Evolutionary conservation across 306 rosid genomes (phyloP).

Genomic region (Boehmeria nivea): DNA sequence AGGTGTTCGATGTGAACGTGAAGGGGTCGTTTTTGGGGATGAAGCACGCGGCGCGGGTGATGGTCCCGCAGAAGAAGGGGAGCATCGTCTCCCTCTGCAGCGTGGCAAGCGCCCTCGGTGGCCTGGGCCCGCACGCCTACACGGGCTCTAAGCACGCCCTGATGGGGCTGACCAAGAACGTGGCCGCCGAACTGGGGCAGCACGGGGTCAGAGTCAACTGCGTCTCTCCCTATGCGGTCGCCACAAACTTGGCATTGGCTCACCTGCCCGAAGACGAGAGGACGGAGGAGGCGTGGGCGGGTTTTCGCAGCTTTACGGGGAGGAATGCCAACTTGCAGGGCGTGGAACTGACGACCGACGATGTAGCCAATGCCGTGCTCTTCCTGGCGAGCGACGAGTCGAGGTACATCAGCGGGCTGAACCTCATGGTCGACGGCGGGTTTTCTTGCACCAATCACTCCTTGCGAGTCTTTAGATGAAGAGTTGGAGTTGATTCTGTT

Average conservation of each 20-base stretch:
- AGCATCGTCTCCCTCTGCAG: conserved; percentile 65
- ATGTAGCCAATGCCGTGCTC: conserved; percentile 77
- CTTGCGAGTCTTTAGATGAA: conserved; percentile 52
- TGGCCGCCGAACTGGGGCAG: conserved; percentile 76
- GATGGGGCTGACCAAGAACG: conserved; percentile 65
- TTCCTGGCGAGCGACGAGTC: conserved; percentile 83
- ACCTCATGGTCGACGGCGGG: conserved; percentile 80
- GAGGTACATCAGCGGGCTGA: conserved; percentile 61
- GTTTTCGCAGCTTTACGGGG: conserved; percentile 36
- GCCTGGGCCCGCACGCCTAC: conserved; percentile 61
- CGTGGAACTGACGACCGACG: conserved; percentile 45
- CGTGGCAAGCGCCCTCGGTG: conserved; percentile 45
- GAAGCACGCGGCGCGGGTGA: conserved; percentile 65
- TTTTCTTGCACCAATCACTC: conserved; percentile 46
- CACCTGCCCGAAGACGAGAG: conserved; percentile 65
- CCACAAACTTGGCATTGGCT: conserved; percentile 54
- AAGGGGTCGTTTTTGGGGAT: conserved; percentile 84
- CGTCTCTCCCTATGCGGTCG: conserved; percentile 57
- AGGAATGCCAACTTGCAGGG: conserved; percentile 67
- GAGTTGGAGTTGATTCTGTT: conserved; percentile 4
- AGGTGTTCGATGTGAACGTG: conserved; percentile 59
- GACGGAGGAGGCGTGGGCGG: conserved; percentile 40
- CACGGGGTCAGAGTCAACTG: conserved; percentile 49
- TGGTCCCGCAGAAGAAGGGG: conserved; percentile 71
- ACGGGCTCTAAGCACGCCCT: conserved; percentile 80